A percentile compares a stretch with the other conserved stretches of the same genome.
Conservation (phyloP, 1,284 basidiomycete species). For the Malassezia psittaci region DNA sequence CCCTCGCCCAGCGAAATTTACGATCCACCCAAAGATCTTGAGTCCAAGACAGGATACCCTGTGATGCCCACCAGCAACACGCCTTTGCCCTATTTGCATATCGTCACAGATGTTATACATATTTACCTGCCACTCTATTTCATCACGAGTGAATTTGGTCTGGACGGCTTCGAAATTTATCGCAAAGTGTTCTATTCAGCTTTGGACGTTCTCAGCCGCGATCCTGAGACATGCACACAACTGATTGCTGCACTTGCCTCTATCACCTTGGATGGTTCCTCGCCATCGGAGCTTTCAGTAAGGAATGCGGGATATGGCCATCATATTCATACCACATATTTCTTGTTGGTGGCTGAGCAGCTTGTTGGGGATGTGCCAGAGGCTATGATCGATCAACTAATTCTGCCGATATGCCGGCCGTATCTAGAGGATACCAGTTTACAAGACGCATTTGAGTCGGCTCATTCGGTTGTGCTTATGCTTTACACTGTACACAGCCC, state of each 20-base stretch:
- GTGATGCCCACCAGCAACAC: constrained; percentile 29
- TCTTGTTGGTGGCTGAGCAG: constrained; percentile 40
- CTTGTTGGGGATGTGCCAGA: constrained; percentile 31
- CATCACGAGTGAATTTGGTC: constrained; percentile 38
- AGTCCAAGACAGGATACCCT: constrained; percentile 16
- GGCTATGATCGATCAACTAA: constrained; percentile 27
- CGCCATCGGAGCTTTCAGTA: constrained; percentile 4
- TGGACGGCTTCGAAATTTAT: constrained; percentile 39
- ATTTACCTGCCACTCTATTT: constrained; percentile 36
- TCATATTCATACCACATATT: constrained; percentile 25
- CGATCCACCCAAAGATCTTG: constrained; percentile 13
- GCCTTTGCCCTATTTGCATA: constrained; percentile 26
- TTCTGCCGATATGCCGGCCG: constrained; percentile 31
- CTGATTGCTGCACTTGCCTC: constrained; percentile 1
- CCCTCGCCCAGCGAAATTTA: constrained; percentile 32
- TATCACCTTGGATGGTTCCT: not conserved
- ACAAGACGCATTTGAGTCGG: constrained; percentile 42
- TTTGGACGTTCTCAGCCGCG: constrained; percentile 38
- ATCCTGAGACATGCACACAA: constrained; percentile 31
- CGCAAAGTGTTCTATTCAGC: constrained; percentile 41
- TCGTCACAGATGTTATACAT: constrained; percentile 25
- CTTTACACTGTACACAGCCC: constrained; percentile 27
- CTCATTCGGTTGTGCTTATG: constrained; percentile 40
- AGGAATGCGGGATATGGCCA: constrained; percentile 10
- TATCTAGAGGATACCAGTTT: constrained; percentile 30